Evolutionary conservation across 345 rosid genomes (phyloP).

Genomic region (Syzygium aqueum): DNA sequence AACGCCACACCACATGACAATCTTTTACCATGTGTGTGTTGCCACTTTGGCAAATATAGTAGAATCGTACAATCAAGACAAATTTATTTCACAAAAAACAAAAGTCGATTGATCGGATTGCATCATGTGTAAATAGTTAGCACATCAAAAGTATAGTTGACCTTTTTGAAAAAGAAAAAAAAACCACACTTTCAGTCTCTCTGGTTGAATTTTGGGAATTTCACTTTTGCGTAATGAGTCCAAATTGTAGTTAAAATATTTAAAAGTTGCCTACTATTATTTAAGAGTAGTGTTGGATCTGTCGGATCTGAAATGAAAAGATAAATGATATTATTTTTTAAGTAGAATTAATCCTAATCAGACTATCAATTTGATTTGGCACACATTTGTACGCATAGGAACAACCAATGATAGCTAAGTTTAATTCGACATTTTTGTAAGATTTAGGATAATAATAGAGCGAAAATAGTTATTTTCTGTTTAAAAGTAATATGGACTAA

Average conservation of each 20-base stretch:
- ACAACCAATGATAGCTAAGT: not conserved
- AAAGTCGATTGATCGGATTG: not conserved
- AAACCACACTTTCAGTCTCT: not conserved
- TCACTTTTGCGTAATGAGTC: no score
- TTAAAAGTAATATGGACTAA: not conserved
- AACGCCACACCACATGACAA: no score
- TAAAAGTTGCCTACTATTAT: not conserved
- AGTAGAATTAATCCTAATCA: not conserved
- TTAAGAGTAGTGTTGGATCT: not conserved
- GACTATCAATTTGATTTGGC: not conserved
- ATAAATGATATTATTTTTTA: not conserved
- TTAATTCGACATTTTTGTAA: not conserved
- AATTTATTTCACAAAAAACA: no score
- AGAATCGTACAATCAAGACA: not conserved
- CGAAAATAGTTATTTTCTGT: not conserved
- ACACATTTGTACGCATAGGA: not conserved
- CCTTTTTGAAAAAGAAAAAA: not conserved
- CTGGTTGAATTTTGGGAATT: not conserved
- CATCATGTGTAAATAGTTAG: not conserved
- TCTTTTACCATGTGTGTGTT: no score
- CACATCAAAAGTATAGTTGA: not conserved
- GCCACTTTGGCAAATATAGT: not conserved
- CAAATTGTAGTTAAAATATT: no score
- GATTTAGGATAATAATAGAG: not conserved
- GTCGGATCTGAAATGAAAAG: not conserved